A percentile compares a stretch with the other conserved stretches of the same genome.
These are phyloP conservation scores for Rhodocollybia butyracea DNA, from an alignment of 768 basidiomycete species.

Conservation along the genomic window DNA sequence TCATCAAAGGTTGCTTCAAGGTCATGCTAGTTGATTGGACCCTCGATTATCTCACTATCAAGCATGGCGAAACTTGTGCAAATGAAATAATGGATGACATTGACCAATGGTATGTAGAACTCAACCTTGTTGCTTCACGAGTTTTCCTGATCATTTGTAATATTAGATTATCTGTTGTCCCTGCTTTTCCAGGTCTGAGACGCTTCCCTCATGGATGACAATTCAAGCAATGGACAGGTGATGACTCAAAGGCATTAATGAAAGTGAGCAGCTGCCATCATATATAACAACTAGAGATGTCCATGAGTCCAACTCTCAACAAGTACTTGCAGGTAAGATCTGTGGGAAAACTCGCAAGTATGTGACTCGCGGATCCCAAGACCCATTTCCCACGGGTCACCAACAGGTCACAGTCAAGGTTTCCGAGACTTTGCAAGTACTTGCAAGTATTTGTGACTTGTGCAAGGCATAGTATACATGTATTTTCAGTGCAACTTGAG, in stretches of 20 bases:
- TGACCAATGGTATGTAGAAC: constrained; percentile 30
- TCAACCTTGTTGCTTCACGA: neutral
- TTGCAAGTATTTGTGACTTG: too few species aligned
- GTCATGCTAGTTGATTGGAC: constrained; percentile 38
- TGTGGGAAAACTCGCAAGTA: too few species aligned
- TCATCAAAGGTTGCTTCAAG: constrained; percentile 40
- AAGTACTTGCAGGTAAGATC: too few species aligned
- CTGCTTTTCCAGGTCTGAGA: constrained; percentile 10
- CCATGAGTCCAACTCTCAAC: too few species aligned
- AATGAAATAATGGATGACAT: constrained; percentile 28
- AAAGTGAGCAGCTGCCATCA: constrained; percentile 16
- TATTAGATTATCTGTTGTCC: constrained; percentile 11
- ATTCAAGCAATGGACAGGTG: constrained; percentile 18
- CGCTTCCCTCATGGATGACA: constrained; percentile 15
- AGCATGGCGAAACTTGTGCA: constrained; percentile 15
- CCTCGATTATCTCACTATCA: constrained; percentile 21
- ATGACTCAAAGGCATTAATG: constrained; percentile 21
- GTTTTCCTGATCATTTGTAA: neutral
- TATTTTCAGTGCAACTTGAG: too few species aligned
- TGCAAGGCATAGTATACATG: too few species aligned
- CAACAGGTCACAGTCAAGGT: too few species aligned
- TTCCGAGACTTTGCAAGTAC: too few species aligned
- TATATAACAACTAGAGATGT: too few species aligned
- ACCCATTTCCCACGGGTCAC: too few species aligned
- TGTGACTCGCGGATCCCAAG: too few species aligned